These are phyloP conservation scores for Apophysomyces ossiformis DNA, from an alignment of 371 early-diverging fungal species.

Conservation along the genomic window DNA sequence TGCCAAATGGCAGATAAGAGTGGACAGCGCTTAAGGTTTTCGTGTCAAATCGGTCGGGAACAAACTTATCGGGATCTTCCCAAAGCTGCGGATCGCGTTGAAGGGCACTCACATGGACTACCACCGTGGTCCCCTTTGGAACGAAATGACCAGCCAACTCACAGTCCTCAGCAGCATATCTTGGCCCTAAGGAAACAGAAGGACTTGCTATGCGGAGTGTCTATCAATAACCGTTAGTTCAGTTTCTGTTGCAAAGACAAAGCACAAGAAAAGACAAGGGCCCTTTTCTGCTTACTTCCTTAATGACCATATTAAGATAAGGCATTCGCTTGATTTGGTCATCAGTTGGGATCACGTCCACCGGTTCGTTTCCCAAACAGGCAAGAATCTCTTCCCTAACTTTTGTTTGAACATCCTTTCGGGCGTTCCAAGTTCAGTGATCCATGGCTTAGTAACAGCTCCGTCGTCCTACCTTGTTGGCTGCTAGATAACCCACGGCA, in stretches of 20 bases:
- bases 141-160: slow-evolving; percentile 12
- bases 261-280: no score
- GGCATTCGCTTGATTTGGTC: slow-evolving; percentile 47
- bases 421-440: no score
- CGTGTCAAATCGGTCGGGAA: slow-evolving; percentile 50
- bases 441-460: no score
- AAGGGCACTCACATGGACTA: slow-evolving; percentile 11
- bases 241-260: no score
- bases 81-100: slow-evolving; percentile 24
- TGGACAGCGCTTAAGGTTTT: slow-evolving; percentile 15
- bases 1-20: slow-evolving; percentile 49
- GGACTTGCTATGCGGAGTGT: slow-evolving; percentile 22
- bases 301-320: slow-evolving; percentile 48
- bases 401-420: slow-evolving; percentile 46
- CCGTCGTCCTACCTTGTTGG: slow-evolving; percentile 1
- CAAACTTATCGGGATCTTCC: slow-evolving; percentile 40
- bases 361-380: slow-evolving; percentile 50
- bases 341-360: slow-evolving; percentile 43
- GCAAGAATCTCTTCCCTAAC: slow-evolving; percentile 52
- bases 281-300: slow-evolving; percentile 22
- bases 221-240: slow-evolving; percentile 27
- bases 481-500: slow-evolving; percentile 43
- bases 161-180: slow-evolving; percentile 10
- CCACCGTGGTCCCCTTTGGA: slow-evolving; percentile 15
- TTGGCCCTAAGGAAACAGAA: neutral